These are phyloP conservation scores for Ceratocystis lukuohia DNA, from an alignment of 2,329 filamentous ascomycete species.

Conservation along the genomic window DNA sequence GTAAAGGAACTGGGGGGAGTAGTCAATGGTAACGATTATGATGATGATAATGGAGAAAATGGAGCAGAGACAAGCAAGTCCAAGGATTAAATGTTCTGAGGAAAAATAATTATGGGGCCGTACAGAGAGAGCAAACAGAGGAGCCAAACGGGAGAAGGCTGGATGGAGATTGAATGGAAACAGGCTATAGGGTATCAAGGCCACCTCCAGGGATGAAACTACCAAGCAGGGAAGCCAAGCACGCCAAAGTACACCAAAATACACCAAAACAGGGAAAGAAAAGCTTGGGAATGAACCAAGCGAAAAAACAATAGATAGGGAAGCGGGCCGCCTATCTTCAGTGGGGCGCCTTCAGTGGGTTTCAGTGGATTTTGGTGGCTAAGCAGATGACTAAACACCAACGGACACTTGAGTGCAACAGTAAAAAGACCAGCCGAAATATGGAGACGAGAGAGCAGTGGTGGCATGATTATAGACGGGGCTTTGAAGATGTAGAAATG, in stretches of 20 bases:
- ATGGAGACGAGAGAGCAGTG: background rate
- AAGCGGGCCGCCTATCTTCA: background rate
- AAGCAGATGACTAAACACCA: slow-evolving; percentile 1
- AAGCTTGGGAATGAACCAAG: too few relatives aligned
- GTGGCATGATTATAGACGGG: background rate
- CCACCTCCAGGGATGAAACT: background rate
- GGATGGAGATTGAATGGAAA: too few relatives aligned
- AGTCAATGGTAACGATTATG: background rate
- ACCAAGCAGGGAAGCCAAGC: background rate
- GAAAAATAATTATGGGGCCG: background rate
- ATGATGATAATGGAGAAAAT: slow-evolving; percentile 7
- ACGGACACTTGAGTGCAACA: background rate
- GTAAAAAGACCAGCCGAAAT: background rate
- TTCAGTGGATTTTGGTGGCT: background rate
- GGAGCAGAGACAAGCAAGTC: background rate
- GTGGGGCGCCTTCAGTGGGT: background rate
- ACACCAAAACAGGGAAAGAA: background rate
- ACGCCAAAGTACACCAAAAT: background rate
- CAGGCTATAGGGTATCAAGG: background rate
- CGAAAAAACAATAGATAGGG: background rate
- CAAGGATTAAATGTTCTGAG: background rate
- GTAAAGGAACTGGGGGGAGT: background rate
- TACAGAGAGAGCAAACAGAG: background rate
- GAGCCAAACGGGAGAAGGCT: background rate
- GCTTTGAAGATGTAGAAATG: background rate